Evolutionary conservation across 2,329 filamentous ascomycete genomes (phyloP).

Genomic region (Fusarium dimerum): DNA sequence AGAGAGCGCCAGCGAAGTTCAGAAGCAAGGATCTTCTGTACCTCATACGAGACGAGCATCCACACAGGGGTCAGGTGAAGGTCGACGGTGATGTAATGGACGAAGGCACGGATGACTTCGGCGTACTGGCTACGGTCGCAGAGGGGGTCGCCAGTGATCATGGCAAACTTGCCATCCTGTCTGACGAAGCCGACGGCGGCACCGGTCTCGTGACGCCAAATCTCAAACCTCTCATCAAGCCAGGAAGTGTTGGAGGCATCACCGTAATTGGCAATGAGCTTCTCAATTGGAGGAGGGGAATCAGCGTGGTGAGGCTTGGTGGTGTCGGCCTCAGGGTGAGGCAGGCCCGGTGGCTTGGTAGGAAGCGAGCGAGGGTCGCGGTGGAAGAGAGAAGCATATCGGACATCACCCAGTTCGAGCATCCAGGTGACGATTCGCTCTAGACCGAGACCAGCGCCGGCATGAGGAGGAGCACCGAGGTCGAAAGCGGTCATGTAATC

Average conservation of each 20-base stretch:
- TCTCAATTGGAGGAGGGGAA: constrained; percentile 73
- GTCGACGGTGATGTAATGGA: constrained; percentile 73
- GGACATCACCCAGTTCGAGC: constrained; percentile 84
- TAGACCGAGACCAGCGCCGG: constrained; percentile 84
- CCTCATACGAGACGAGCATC: constrained; percentile 79
- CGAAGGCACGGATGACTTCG: constrained; percentile 71
- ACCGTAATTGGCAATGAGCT: constrained; percentile 92
- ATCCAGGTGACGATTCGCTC: constrained; percentile 87
- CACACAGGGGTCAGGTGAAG: constrained; percentile 76
- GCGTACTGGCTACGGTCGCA: constrained; percentile 78
- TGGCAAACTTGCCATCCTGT: constrained; percentile 69
- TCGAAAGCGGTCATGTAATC: constrained; percentile 90
- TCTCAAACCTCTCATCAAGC: constrained; percentile 84
- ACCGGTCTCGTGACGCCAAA: constrained; percentile 84
- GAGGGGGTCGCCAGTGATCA: constrained; percentile 84
- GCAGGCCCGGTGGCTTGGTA: constrained; percentile 63
- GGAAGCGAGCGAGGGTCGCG: constrained; percentile 88
- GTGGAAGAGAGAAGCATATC: constrained; percentile 83
- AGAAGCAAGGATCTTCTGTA: constrained; percentile 77
- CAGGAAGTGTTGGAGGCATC: constrained; percentile 93
- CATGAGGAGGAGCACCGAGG: constrained; percentile 85
- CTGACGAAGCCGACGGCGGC: constrained; percentile 84
- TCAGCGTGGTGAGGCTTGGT: constrained; percentile 47
- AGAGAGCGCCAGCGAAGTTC: constrained; percentile 86
- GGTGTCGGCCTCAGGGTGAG: constrained; percentile 86